Conservation (phyloP, 306 rosid species). For the Cercis canadensis region DNA sequence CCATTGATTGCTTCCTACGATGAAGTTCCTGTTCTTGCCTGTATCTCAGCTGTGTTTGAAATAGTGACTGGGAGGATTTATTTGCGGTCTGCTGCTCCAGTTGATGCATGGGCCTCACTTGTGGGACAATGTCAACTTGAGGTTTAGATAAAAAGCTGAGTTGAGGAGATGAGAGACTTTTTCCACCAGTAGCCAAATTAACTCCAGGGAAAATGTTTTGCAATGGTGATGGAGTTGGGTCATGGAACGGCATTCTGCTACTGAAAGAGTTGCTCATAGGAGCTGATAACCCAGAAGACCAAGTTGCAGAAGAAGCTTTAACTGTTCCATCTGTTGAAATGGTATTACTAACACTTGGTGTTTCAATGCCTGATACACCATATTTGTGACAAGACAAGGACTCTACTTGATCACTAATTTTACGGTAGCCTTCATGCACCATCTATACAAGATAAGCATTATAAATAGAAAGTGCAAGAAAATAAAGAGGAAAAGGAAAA, state of each 20-base stretch:
- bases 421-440: constrained; percentile 48
- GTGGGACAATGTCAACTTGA: constrained; percentile 24
- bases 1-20: constrained; percentile 1
- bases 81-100: constrained; percentile 14
- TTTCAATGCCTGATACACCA: constrained; percentile 18
- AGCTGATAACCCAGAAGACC: constrained; percentile 12
- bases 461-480: not conserved
- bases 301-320: constrained; percentile 17
- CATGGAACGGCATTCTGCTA: constrained; percentile 11
- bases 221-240: constrained; percentile 12
- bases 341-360: not conserved
- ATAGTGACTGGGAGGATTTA: not conserved
- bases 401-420: constrained; percentile 26
- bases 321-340: constrained; percentile 3
- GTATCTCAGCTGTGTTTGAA: constrained; percentile 33
- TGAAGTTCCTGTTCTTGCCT: constrained; percentile 13
- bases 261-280: not conserved
- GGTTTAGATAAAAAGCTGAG: not conserved
- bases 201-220: constrained; percentile 18
- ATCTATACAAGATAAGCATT: constrained; percentile 33
- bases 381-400: not conserved
- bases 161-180: not conserved
- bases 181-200: constrained; percentile 9
- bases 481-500: not conserved
- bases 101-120: constrained; percentile 25